phyloP scores from a whole-genome alignment of 208 protist genomes.

The Crithidia expoeki region DNA sequence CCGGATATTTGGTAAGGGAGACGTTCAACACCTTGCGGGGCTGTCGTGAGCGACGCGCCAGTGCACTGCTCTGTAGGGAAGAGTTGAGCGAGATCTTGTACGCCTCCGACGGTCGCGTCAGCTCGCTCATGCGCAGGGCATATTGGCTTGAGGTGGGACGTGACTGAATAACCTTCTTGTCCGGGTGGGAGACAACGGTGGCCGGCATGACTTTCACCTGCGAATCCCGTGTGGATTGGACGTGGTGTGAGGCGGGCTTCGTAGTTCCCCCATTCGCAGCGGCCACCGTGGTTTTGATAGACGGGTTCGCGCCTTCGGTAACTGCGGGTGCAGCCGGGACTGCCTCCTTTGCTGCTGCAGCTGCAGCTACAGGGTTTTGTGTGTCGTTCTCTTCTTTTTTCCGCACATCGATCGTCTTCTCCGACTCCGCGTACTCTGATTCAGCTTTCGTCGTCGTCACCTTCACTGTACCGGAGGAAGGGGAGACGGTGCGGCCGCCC shows the following conservation, averaged over 20 bases:
- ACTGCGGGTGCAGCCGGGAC: neutral
- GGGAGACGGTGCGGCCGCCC: neutral
- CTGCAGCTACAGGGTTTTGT: neutral
- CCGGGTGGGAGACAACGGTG: conserved; percentile 9
- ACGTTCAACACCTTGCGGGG: conserved; percentile 71
- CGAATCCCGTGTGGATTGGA: neutral
- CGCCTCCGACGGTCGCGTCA: conserved; percentile 41
- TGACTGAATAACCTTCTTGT: conserved; percentile 28
- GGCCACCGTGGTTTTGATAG: neutral
- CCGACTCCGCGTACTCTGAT: neutral
- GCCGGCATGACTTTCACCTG: conserved; percentile 11
- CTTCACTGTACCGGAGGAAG: neutral
- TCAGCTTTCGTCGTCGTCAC: neutral
- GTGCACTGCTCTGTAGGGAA: conserved; percentile 24
- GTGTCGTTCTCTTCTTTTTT: neutral
- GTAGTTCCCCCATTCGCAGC: neutral
- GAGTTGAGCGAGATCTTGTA: conserved; percentile 48
- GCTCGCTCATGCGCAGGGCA: conserved; percentile 39
- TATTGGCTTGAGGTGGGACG: conserved; percentile 26
- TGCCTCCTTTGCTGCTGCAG: too few relatives aligned
- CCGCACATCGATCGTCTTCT: neutral
- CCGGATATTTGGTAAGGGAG: conserved; percentile 82
- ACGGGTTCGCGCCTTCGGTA: neutral
- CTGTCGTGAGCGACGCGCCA: conserved; percentile 41
- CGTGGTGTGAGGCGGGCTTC: conserved; percentile 3